These are phyloP conservation scores for Leptosphaerulina australis DNA, from an alignment of 2,329 filamentous ascomycete species.

Conservation along the genomic window DNA sequence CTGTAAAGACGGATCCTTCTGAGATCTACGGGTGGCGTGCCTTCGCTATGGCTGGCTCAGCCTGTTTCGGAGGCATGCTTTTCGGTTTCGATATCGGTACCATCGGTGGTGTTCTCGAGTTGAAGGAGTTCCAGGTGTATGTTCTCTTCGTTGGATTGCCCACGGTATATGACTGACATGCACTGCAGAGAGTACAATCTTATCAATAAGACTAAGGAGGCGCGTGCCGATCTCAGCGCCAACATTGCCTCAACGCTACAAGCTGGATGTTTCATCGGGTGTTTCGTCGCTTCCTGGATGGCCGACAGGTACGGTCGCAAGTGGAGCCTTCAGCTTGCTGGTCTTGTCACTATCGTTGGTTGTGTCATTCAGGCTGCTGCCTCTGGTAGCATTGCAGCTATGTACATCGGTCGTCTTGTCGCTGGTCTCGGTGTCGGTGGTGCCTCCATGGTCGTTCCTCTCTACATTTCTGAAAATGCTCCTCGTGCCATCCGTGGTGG, in stretches of 20 bases:
- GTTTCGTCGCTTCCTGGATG: conserved; percentile 62
- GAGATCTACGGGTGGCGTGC: conserved; percentile 75
- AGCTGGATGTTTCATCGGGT: conserved; percentile 70
- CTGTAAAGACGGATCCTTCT: conserved; percentile 70
- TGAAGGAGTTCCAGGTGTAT: conserved; percentile 63
- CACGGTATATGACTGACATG: conserved; percentile 3
- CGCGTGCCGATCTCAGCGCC: conserved; percentile 62
- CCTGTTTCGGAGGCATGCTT: conserved; percentile 72
- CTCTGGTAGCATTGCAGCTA: conserved; percentile 64
- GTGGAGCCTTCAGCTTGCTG: conserved; percentile 61
- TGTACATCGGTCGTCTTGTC: conserved; percentile 68
- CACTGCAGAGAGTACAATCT: conserved; percentile 60
- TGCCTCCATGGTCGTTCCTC: conserved; percentile 64
- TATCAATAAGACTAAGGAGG: conserved; percentile 48
- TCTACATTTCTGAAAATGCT: conserved; percentile 66
- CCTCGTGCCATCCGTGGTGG: conserved; percentile 65
- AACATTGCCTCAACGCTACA: conserved; percentile 76
- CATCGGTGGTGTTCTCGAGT: conserved; percentile 69
- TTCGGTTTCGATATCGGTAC: conserved; percentile 72
- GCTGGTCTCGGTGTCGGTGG: conserved; percentile 60
- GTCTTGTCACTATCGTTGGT: conserved; percentile 64
- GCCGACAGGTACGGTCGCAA: conserved; percentile 64
- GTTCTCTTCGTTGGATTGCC: conserved; percentile 19
- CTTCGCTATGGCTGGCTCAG: conserved; percentile 66
- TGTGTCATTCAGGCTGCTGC: conserved; percentile 68